Evolutionary conservation across 2,329 filamentous ascomycete species (phyloP).

Genomic region (Botryotinia globosa): DNA sequence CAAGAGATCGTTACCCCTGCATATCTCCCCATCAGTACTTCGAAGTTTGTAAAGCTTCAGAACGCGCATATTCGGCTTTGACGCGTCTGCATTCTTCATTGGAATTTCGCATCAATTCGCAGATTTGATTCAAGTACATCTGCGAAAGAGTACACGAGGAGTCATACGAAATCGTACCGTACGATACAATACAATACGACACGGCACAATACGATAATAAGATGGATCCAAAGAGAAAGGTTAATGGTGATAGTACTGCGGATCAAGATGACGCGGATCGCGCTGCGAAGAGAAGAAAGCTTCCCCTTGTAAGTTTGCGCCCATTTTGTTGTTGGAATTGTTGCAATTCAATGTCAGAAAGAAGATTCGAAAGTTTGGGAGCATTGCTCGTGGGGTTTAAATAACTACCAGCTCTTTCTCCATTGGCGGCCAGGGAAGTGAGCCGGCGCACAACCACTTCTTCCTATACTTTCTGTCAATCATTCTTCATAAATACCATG

Average conservation of each 20-base stretch:
- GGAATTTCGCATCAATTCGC: conserved; percentile 19
- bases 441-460: conserved; percentile 25
- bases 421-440: conserved; percentile 30
- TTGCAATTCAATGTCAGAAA: conserved; percentile 21
- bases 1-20: conserved; percentile 18
- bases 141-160: neutral
- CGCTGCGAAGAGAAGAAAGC: conserved; percentile 56
- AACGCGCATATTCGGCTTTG: conserved; percentile 20
- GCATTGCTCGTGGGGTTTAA: conserved; percentile 17
- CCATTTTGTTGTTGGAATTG: neutral
- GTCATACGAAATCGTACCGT: neutral
- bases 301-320: conserved; percentile 50
- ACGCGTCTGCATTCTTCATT: conserved; percentile 17
- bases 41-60: conserved; percentile 18
- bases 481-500: neutral
- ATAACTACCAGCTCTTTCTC: conserved; percentile 22
- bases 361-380: conserved; percentile 13
- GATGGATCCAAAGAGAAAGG: conserved; percentile 54
- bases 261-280: conserved; percentile 52
- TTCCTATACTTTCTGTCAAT: neutral
- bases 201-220: conserved; percentile 20
- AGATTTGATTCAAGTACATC: neutral
- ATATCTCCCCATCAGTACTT: conserved; percentile 18
- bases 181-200: neutral
- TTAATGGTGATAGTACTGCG: conserved; percentile 41